Evolutionary conservation across 495 filamentous ascomycete genomes (phyloP).

Genomic region (Xylaria palmicola): DNA sequence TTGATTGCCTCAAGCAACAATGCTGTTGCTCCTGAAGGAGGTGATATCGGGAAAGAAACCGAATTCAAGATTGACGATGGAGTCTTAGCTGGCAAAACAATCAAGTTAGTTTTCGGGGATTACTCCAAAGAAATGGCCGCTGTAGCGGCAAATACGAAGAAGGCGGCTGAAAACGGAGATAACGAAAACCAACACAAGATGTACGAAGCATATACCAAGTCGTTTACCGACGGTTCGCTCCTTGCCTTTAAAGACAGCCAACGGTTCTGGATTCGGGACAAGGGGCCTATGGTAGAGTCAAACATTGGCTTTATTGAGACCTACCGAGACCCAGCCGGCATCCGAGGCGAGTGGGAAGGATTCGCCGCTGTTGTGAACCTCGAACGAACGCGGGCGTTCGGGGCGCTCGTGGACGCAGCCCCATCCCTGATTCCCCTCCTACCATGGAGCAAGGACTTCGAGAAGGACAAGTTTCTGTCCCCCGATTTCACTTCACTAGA

Average conservation of each 20-base stretch:
- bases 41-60: slow-evolving; percentile 67
- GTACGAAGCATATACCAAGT: slow-evolving; percentile 78
- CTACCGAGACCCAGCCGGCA: slow-evolving; percentile 89
- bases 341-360: slow-evolving; percentile 96
- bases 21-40: slow-evolving; percentile 51
- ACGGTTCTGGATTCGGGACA: slow-evolving; percentile 88
- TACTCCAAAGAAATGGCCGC: slow-evolving; percentile 76
- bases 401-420: slow-evolving; percentile 75
- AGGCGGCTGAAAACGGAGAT: slow-evolving; percentile 71
- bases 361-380: slow-evolving; percentile 76
- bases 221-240: slow-evolving; percentile 82
- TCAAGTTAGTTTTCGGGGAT: slow-evolving; percentile 80
- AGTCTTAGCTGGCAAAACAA: slow-evolving; percentile 61
- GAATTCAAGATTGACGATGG: slow-evolving; percentile 66
- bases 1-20: slow-evolving; percentile 72
- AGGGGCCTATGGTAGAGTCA: slow-evolving; percentile 82
- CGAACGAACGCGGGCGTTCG: slow-evolving; percentile 89
- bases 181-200: slow-evolving; percentile 86
- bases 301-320: slow-evolving; percentile 97
- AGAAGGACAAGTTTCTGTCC: slow-evolving; percentile 91
- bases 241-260: slow-evolving; percentile 89
- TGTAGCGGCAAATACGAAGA: slow-evolving; percentile 66
- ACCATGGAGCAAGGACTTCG: slow-evolving; percentile 85
- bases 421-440: slow-evolving; percentile 81
- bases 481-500: slow-evolving; percentile 92